Base-by-base conservation (phyloP, 371 early-diverging fungal species). In the Apophysomyces variabilis region DNA sequence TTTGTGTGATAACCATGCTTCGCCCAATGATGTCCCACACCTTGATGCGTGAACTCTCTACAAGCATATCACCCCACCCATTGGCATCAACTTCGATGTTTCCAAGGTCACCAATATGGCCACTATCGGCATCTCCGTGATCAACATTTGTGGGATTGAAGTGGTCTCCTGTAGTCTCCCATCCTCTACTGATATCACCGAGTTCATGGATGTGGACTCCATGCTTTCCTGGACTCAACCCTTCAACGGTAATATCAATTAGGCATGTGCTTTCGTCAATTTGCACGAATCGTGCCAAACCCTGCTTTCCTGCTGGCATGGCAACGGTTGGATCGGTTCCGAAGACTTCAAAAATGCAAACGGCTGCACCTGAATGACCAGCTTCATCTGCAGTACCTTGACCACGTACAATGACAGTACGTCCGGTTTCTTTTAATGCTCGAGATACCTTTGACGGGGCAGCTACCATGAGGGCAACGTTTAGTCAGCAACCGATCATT, bases 21-120 rank as follows among this genome's bases (percentile, higher is more conserved):
- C 96, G 79, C 13, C 96, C 96, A 72, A 96, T 92, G 62, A 95
- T 78, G 71, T 95, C 94, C 90, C 93, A 92, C 5, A 95, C 91
- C 71, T 89, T 88, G 67, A 93, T 75, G 32, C 87, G 79, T n/a
- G 64, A 66, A 16, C 87, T 86, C 69, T 95, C 95, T 14, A 88
- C 62, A 6, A 92, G 87, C 60, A 92, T 61, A 65, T 90, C 92
- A 36, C 90, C 93, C 87, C 90, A 86, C 1, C 94, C 94, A 60
- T 84, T 83, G n/a, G 81, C 84, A 66, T 87, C 87, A 0, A 91
- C 90, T 44, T 69, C 72, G 50, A 93, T 70, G 57, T 87, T 88
- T 7, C 93, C 93, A 39, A 95, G 66, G 60, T 89, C 90, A 38
- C 92, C 90, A 0, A 85, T 68, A 65, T 88, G 89, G 4, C 89